Evolutionary conservation across 2,329 filamentous ascomycete genomes (phyloP), one percentile per base, ranked within the genome.

Genomic region (Penicillium palitans): DNA sequence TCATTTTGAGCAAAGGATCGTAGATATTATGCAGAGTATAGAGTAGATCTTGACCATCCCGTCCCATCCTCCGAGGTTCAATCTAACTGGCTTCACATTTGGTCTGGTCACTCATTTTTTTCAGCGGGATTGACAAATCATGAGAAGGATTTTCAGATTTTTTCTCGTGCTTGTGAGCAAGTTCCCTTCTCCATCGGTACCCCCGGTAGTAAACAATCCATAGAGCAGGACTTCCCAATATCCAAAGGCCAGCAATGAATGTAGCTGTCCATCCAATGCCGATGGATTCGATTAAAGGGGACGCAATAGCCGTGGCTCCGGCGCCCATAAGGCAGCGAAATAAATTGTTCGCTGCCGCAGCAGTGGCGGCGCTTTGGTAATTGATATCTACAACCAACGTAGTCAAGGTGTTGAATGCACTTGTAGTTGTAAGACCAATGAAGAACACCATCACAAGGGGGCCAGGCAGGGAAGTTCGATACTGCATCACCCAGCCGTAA

Each of bases 361-460:
- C 63, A 1, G 67, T 66, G 1, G 68, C 67, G 6, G 65, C 52
- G 47, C 62, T 63, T 15, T 62, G 42, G 6, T 60, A 45, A 47
- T 71, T 60, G 13, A 77, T 68, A 61, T 80, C 79, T 0, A 80
- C 70, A 27, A 81, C 70, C 47, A 84, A 63, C 0, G 79, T 79
- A 42, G 74, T 80, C 9, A 78, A 64, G 9, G 72, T 69, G 42
- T 79, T 76, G 54, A 75, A 79, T 0, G 72, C 60, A 61, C 37
- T 73, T 59, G 58, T 72, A 72, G 64, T 55, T 56, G 68, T 53
- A 69, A 77, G 27, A 52, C 74, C 49, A 52, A 47, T 66, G 33
- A 76, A 65, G 47, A 76, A 76, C 3, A 73, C 59, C 27, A 75
- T 60, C 17, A 76, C 66, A 1, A 76, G 61, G 6, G 72, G 66